These are phyloP conservation scores for Plasmodium coatneyi DNA, from an alignment of 169 alveolate species.

Conservation along the genomic window DNA sequence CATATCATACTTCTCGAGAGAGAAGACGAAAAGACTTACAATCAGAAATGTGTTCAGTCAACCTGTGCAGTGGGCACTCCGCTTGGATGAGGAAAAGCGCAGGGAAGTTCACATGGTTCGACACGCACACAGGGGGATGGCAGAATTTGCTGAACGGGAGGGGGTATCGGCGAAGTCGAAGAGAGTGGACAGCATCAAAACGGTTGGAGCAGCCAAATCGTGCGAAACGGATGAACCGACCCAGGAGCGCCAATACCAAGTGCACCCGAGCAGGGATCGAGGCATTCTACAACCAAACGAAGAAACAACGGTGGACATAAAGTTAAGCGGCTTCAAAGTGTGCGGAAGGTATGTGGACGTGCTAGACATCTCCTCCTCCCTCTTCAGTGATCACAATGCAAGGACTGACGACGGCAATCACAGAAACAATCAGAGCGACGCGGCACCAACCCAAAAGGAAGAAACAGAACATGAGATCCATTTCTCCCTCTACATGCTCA, in stretches of 20 bases:
- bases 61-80: background rate
- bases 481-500: conserved; percentile 37
- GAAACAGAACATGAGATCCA: background rate
- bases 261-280: background rate
- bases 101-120: background rate
- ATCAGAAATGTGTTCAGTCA: conserved; percentile 24
- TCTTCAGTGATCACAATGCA: background rate
- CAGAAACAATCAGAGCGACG: too few species aligned
- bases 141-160: background rate
- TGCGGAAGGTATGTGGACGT: conserved; percentile 56
- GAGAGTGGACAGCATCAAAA: background rate
- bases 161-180: background rate
- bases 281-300: conserved; percentile 22
- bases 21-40: conserved; percentile 8
- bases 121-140: background rate
- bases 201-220: background rate
- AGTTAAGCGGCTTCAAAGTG: background rate
- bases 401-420: background rate
- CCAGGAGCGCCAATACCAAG: background rate
- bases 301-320: conserved; percentile 18
- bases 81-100: conserved; percentile 3
- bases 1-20: conserved; percentile 31
- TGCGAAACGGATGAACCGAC: background rate
- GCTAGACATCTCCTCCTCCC: background rate
- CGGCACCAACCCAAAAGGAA: background rate